Percentiles rank a stretch among this genome's conserved stretches.
phyloP scores from a whole-genome alignment of 768 basidiomycete species.

The Amanita pallidorosea region DNA sequence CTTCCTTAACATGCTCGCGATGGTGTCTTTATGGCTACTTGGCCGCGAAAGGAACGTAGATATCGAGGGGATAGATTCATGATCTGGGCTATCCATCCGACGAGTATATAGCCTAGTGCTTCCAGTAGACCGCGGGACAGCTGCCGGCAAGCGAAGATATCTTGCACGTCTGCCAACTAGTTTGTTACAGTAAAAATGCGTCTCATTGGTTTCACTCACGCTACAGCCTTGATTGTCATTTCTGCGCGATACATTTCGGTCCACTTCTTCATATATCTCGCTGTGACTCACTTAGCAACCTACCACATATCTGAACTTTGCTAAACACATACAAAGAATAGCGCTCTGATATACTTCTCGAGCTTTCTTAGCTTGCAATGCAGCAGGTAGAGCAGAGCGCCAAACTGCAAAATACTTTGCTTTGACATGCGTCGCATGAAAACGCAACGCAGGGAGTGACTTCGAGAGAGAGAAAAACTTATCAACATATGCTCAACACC shows the following conservation, averaged over 20 bases:
- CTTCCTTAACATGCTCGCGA: background rate
- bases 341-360: conserved; percentile 44
- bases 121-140: conserved; percentile 24
- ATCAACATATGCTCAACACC: background rate
- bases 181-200: conserved; percentile 1
- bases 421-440: conserved; percentile 54
- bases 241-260: conserved; percentile 56
- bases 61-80: conserved; percentile 2
- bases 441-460: conserved; percentile 74
- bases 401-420: conserved; percentile 53
- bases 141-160: conserved; percentile 63
- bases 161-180: conserved; percentile 56
- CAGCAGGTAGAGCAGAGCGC: conserved; percentile 62
- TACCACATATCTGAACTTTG: background rate
- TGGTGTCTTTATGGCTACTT: background rate
- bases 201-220: conserved; percentile 39
- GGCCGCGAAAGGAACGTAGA: background rate
- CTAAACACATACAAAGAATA: conserved; percentile 44
- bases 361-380: conserved; percentile 53
- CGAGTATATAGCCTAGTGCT: background rate
- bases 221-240: conserved; percentile 68
- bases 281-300: conserved; percentile 18
- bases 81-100: background rate
- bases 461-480: conserved; percentile 16
- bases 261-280: conserved; percentile 54